These are phyloP conservation scores for Leishmania lainsoni DNA, from an alignment of 208 protist species.

Conservation along the genomic window DNA sequence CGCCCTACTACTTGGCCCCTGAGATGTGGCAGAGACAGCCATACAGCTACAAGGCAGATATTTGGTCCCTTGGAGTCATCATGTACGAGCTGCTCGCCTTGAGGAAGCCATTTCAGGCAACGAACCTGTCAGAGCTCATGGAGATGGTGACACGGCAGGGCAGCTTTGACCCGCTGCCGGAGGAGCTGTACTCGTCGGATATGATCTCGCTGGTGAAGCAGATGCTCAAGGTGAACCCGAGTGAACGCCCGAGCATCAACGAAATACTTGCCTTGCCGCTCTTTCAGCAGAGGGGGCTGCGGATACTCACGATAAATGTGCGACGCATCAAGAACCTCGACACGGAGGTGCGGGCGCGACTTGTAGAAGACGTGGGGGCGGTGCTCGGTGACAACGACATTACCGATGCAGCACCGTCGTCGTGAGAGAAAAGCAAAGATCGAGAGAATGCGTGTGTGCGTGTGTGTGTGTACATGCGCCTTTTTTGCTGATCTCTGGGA, in stretches of 20 bases:
- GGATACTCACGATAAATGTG: slow-evolving; percentile 49
- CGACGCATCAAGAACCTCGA: slow-evolving; percentile 47
- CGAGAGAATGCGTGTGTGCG: not conserved
- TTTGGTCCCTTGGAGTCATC: slow-evolving; percentile 89
- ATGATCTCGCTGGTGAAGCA: slow-evolving; percentile 37
- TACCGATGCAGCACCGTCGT: not conserved
- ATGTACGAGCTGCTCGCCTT: slow-evolving; percentile 81
- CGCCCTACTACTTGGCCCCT: slow-evolving; percentile 90
- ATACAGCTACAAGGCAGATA: slow-evolving; percentile 91
- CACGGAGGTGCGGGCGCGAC: slow-evolving; percentile 16
- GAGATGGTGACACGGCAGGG: slow-evolving; percentile 47
- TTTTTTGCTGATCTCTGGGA: too few relatives aligned
- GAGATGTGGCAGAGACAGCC: slow-evolving; percentile 87
- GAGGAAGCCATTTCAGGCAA: slow-evolving; percentile 63
- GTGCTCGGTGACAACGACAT: slow-evolving; percentile 16
- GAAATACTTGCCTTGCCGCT: slow-evolving; percentile 50
- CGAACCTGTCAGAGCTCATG: slow-evolving; percentile 54
- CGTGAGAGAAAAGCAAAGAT: not conserved
- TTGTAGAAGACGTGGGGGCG: slow-evolving; percentile 42
- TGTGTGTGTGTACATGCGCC: not conserved
- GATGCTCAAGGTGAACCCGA: slow-evolving; percentile 65
- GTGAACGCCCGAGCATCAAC: slow-evolving; percentile 42
- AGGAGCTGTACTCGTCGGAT: slow-evolving; percentile 38
- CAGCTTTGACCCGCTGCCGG: slow-evolving; percentile 52
- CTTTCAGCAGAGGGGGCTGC: slow-evolving; percentile 43